Conservation (phyloP, 805 yeast genomes). For the Brettanomyces nanus region DNA sequence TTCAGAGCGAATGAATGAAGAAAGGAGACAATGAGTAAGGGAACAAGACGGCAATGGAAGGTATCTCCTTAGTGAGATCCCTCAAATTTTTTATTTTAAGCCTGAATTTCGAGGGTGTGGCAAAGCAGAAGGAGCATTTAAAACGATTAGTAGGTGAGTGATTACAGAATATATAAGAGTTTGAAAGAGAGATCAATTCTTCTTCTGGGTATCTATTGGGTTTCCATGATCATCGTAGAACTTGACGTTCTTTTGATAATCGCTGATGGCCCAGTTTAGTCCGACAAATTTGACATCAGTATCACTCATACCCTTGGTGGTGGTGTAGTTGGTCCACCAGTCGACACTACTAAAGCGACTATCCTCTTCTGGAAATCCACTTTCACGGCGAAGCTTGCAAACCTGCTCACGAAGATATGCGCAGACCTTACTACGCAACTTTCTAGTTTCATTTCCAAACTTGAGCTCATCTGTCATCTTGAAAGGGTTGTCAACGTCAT, state of each 20-base stretch:
- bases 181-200: too few relatives aligned
- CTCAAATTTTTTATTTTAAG: too few relatives aligned
- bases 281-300: slow-evolving; percentile 69
- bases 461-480: slow-evolving; percentile 58
- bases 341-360: slow-evolving; percentile 54
- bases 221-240: slow-evolving; percentile 19
- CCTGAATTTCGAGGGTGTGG: too few relatives aligned
- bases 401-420: slow-evolving; percentile 59
- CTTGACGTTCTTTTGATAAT: slow-evolving; percentile 43
- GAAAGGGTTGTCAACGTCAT: slow-evolving; percentile 40
- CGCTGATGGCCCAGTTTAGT: slow-evolving; percentile 72
- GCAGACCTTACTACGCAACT: slow-evolving; percentile 65
- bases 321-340: slow-evolving; percentile 70
- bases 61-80: too few relatives aligned
- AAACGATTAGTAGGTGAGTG: too few relatives aligned
- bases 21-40: too few relatives aligned
- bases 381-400: slow-evolving; percentile 35
- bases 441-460: slow-evolving; percentile 54
- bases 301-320: slow-evolving; percentile 56
- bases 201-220: too few relatives aligned
- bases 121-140: too few relatives aligned
- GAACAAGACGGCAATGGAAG: too few relatives aligned
- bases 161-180: too few relatives aligned
- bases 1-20: too few relatives aligned
- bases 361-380: slow-evolving; percentile 51